phyloP scores from a whole-genome alignment of 2,329 filamentous ascomycete genomes.

The Beauveria rudraprayagi region DNA sequence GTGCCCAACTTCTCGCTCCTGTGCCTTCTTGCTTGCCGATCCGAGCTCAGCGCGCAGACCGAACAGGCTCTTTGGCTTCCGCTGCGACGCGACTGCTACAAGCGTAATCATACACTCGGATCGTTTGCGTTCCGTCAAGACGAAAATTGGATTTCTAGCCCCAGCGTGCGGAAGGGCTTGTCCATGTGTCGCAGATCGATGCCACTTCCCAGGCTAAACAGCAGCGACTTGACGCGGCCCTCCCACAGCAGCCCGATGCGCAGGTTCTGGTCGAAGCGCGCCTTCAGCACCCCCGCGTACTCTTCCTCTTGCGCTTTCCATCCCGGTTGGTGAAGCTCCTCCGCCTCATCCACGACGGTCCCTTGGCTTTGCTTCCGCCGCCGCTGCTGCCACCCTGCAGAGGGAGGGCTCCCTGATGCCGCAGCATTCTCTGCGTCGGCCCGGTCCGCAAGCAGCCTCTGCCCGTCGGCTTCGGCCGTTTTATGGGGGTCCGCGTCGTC shows the following conservation, averaged over 20 bases:
- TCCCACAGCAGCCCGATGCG: slow-evolving; percentile 87
- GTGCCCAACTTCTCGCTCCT: too few species aligned
- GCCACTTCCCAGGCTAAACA: slow-evolving; percentile 83
- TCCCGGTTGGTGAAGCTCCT: slow-evolving; percentile 2
- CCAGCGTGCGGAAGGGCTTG: slow-evolving; percentile 68
- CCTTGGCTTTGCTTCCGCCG: slow-evolving; percentile 3
- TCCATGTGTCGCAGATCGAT: slow-evolving; percentile 72
- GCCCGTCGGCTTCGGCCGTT: not conserved
- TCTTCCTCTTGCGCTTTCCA: slow-evolving; percentile 44
- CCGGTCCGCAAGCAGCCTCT: not conserved
- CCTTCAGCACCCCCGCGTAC: slow-evolving; percentile 81
- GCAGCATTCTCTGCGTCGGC: not conserved
- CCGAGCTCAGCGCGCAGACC: too few species aligned
- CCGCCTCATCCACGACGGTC: slow-evolving; percentile 18
- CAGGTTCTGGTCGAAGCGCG: slow-evolving; percentile 80
- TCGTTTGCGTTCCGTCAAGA: slow-evolving; percentile 37
- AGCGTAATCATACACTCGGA: too few species aligned
- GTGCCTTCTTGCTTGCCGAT: too few species aligned
- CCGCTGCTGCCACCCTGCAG: not conserved
- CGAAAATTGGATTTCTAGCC: slow-evolving; percentile 75
- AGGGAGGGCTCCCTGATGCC: not conserved
- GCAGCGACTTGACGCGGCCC: slow-evolving; percentile 79
- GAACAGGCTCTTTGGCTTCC: too few species aligned
- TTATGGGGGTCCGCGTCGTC: slow-evolving; percentile 20
- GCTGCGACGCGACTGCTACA: too few species aligned